Base-by-base conservation (phyloP, 2,329 filamentous ascomycete genomes). In the Penicillium corylophilum region DNA sequence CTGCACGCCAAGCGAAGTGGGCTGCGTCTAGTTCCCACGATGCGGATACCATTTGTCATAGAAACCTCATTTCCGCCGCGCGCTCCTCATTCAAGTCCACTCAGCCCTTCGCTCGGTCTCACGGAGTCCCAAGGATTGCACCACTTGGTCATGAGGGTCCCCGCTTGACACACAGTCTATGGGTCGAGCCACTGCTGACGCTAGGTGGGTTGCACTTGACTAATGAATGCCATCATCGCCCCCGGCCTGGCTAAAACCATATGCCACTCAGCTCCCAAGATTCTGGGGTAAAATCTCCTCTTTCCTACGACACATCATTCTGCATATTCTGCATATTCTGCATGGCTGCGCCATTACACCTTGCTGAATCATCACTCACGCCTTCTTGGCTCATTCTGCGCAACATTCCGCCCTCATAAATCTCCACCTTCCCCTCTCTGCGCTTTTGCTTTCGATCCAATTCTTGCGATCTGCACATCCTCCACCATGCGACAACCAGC, bases 401-500 rank as follows among this genome's bases (percentile, higher is more conserved):
- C 42, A 18, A 29, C 22, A 28, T 28, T 9, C 31, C 41, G 31
- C 39, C 29, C 39, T 52, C 39, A 53, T 59, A 56, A 56, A 52
- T 26, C 42, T 22, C 38, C 40, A 5, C 15, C 22, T 22, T 44
- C 23, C 16, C 39, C 31, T 28, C 39, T 33, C 41, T 13, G 40
- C 26, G 24, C 40, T 42, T 36, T 41, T 28, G 45, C 16, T 20
- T 44, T 39, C 18, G 46, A 22, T 24, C 33, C 39, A 46, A 48
- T 41, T 33, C 18, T 24, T 29, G 28, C 44, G 31, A 35, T 26
- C 22, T 41, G 13, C 36, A 48, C 29, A 49, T 39, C 40, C 46
- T 44, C 35, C 56, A 53, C 36, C 36, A 62, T 63, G 59, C 55
- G 49, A 55, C 55, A 61, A 57, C 55, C 57, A 57, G 57, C 53